Percentiles rank a stretch among this genome's conserved stretches.
Conservation (phyloP, 2,329 filamentous ascomycete genomes). For the Didymella lethalis region DNA sequence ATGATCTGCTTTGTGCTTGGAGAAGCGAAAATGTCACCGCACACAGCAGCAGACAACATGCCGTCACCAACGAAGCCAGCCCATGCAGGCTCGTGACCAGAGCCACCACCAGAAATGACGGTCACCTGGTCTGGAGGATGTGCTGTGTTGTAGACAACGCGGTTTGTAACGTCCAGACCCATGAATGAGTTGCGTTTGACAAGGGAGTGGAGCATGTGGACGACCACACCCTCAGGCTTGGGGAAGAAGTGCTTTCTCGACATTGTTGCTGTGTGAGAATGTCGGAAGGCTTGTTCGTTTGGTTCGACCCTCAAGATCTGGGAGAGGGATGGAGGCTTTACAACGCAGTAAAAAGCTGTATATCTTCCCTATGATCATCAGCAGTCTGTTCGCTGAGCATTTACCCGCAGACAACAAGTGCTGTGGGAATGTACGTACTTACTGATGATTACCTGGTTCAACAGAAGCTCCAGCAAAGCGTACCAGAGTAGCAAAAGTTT, state of each 20-base stretch:
- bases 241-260: conserved; percentile 64
- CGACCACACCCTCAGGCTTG: conserved; percentile 59
- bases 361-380: not conserved
- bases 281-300: not conserved
- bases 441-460: no score
- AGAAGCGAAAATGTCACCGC: conserved; percentile 59
- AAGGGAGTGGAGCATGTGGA: conserved; percentile 58
- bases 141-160: conserved; percentile 58
- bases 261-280: conserved; percentile 45
- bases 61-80: conserved; percentile 59
- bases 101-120: conserved; percentile 58
- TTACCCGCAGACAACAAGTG: not conserved
- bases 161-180: conserved; percentile 56
- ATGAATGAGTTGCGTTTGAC: conserved; percentile 55
- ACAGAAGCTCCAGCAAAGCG: not conserved
- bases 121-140: conserved; percentile 56
- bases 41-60: conserved; percentile 58
- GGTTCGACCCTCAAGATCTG: not conserved
- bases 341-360: not conserved
- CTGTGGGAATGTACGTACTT: not conserved
- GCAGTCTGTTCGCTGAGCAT: not conserved
- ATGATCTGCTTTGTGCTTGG: conserved; percentile 60
- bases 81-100: conserved; percentile 60
- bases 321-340: not conserved
- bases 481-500: not conserved